Evolutionary conservation across 1,284 basidiomycete species (phyloP), one percentile per base, ranked within the genome.

Genomic region (Leccinum pachyderme): DNA sequence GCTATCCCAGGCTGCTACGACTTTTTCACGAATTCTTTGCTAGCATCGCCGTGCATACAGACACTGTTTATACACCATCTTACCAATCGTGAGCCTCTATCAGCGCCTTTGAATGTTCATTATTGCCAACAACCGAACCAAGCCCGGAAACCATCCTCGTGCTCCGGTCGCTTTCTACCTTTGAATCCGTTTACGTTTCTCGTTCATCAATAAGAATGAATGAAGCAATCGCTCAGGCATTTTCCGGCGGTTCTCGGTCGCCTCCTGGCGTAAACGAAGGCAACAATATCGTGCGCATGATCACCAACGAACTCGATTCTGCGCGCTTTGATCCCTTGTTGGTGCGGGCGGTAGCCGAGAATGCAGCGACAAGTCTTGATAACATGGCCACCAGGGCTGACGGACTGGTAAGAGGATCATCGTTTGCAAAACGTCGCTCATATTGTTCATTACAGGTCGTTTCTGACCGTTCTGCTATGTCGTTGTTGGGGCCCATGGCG

Each of bases 11-110:
- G 49, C 76, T 98, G 4, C 71, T 98, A 7, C 83, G 96, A 12
- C 78, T 97, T 11, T 95, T 98, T 72, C 95, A 98, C 53, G 93
- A 95, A 41, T 96, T 98, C 72, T 98, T 98, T 68, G 86, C 89
- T 18, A 95, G 95, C 70, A 95, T 98, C 49, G 85, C 93, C 1
- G 87, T 97, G 5, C 91, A 97, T 64, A 97, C 95, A 0, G 95
- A 98, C 68, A 96, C 95, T 0, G 77, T 91, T 4, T 98, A 98
- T 69, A 87, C 85, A 0, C 81, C 85, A 49, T 78, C 81, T 6
- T 81, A 89, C 51, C 95, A 98, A 73, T 95, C 91, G 92, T 91
- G 53, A 49, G 72, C 62, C 31, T 48, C 47, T 58, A 31, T 22
- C 11, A 24, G 5, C 29, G 33, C 44, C 27, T 47, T 33, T 24